A percentile compares a stretch with the other conserved stretches of the same genome.
Evolutionary conservation across 2,329 filamentous ascomycete genomes (phyloP).

Genomic region (Colletotrichum nymphaeae): DNA sequence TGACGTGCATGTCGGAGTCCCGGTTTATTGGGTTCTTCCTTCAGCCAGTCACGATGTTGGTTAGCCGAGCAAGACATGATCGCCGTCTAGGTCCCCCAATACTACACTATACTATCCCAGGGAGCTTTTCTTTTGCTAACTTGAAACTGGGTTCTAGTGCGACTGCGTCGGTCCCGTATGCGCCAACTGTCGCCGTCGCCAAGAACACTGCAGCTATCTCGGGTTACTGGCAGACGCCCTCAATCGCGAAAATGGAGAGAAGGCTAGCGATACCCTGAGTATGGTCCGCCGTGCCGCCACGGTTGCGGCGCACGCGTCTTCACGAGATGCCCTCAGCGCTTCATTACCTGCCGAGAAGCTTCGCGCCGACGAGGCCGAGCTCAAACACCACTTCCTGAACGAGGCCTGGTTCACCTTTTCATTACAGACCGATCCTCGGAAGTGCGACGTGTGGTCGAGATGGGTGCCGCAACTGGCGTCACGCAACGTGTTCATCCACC

Average conservation of each 20-base stretch:
- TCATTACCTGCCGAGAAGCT: slow-evolving; percentile 34
- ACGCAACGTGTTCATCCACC: slow-evolving; percentile 32
- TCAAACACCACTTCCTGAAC: slow-evolving; percentile 36
- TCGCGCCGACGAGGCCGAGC: slow-evolving; percentile 34
- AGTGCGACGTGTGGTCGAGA: slow-evolving; percentile 36
- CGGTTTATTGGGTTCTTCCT: background rate
- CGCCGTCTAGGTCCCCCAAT: background rate
- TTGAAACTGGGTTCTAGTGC: slow-evolving; percentile 9
- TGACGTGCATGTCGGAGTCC: background rate
- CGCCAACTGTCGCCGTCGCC: slow-evolving; percentile 33
- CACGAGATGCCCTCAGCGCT: slow-evolving; percentile 27
- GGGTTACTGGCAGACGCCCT: slow-evolving; percentile 32
- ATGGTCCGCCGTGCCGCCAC: slow-evolving; percentile 34
- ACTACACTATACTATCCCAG: background rate
- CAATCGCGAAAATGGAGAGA: slow-evolving; percentile 32
- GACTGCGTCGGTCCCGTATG: slow-evolving; percentile 35
- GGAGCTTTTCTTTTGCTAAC: background rate
- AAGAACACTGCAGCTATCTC: slow-evolving; percentile 36
- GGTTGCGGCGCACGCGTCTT: slow-evolving; percentile 32
- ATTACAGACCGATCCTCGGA: slow-evolving; percentile 24
- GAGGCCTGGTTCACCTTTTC: slow-evolving; percentile 37
- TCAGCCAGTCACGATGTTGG: background rate
- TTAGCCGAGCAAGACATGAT: slow-evolving; percentile 11
- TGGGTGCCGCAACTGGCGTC: slow-evolving; percentile 35
- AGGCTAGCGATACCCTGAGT: slow-evolving; percentile 18